phyloP scores from a whole-genome alignment of 148 eudicot species.

The Rhododendron vialii region DNA sequence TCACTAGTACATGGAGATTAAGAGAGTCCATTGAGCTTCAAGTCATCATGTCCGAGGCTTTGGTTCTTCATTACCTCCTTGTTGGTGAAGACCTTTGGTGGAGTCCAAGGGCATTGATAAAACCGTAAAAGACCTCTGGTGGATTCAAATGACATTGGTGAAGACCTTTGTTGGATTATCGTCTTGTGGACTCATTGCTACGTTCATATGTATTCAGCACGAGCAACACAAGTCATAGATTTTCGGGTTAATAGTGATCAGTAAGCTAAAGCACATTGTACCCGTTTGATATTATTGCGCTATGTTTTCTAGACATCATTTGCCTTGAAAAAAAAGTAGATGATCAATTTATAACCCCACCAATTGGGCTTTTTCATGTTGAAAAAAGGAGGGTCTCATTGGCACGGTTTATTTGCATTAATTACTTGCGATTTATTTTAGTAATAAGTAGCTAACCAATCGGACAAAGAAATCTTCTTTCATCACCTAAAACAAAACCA shows the following conservation, averaged over 20 bases:
- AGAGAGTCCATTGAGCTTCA: neutral
- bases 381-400: neutral
- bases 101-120: neutral
- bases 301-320: neutral
- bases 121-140: neutral
- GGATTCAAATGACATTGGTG: neutral
- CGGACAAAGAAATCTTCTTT: neutral
- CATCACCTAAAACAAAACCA: neutral
- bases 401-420: neutral
- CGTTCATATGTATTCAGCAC: neutral
- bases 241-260: neutral
- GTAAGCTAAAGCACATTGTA: neutral
- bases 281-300: neutral
- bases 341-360: neutral
- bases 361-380: neutral
- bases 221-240: neutral
- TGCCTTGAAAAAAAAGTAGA: neutral
- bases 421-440: neutral
- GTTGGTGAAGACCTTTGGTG: neutral
- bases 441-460: neutral
- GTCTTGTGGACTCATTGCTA: neutral
- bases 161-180: neutral
- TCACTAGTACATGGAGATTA: neutral
- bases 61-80: neutral
- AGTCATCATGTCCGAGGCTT: neutral